These are phyloP conservation scores for Hymenoscyphus scutula DNA, from an alignment of 2,329 filamentous ascomycete genomes.

Conservation along the genomic window DNA sequence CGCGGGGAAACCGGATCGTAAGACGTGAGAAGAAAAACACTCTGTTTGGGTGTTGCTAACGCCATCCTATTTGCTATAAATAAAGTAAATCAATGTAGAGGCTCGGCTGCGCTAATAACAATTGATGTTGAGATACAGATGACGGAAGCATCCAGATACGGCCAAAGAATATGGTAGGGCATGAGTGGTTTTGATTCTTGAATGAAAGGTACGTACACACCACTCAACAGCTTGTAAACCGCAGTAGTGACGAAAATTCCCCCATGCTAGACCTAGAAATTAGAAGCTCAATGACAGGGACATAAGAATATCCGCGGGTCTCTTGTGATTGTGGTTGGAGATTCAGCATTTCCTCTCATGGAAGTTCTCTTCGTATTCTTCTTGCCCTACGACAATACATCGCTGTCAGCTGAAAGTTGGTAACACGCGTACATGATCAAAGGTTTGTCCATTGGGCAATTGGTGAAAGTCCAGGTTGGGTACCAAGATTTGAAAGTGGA, in stretches of 20 bases:
- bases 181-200: not conserved
- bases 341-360: not conserved
- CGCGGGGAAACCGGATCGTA: not conserved
- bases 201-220: not conserved
- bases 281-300: not conserved
- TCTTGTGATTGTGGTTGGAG: not conserved
- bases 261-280: not conserved
- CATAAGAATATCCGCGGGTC: not conserved
- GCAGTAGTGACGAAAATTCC: not conserved
- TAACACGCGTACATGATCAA: too few species aligned
- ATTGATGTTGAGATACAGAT: not conserved
- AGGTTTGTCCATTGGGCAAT: too few species aligned
- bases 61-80: not conserved
- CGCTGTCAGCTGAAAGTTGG: too few species aligned
- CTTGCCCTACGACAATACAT: too few species aligned
- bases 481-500: too few species aligned
- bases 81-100: not conserved
- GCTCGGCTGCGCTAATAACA: not conserved
- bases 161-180: not conserved
- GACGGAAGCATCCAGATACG: not conserved
- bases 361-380: too few species aligned
- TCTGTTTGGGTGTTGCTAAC: not conserved
- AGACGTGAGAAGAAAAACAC: not conserved
- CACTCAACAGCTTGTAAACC: not conserved
- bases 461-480: too few species aligned